These are phyloP conservation scores for Moesziomyces sp. DNA, from an alignment of 1,284 basidiomycete species.

Conservation along the genomic window DNA sequence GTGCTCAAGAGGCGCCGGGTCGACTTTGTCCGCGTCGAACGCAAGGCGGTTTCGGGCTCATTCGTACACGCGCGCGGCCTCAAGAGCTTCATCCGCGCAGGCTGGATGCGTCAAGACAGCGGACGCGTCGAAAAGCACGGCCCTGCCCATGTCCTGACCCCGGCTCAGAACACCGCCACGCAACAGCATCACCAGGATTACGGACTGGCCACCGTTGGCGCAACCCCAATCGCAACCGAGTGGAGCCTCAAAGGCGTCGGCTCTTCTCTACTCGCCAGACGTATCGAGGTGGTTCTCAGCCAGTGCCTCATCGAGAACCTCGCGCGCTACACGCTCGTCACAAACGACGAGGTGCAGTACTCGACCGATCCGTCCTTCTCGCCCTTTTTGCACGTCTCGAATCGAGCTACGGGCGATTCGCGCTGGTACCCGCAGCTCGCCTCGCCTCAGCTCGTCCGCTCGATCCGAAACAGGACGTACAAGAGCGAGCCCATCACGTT, in stretches of 20 bases:
- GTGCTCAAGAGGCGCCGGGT: slow-evolving; percentile 36
- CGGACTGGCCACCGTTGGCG: slow-evolving; percentile 11
- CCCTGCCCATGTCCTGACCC: slow-evolving; percentile 12
- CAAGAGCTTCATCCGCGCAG: slow-evolving; percentile 40
- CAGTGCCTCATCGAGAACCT: slow-evolving; percentile 36
- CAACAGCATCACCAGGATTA: slow-evolving; percentile 19
- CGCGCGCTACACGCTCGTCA: slow-evolving; percentile 16
- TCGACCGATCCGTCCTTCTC: slow-evolving; percentile 29
- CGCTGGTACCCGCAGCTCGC: slow-evolving; percentile 52
- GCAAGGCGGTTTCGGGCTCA: slow-evolving; percentile 24
- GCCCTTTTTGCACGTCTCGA: slow-evolving; percentile 54
- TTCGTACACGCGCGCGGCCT: slow-evolving; percentile 31
- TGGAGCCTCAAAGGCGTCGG: slow-evolving; percentile 45
- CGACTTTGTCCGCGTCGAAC: slow-evolving; percentile 52
- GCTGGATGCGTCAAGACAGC: slow-evolving; percentile 38
- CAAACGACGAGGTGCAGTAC: slow-evolving; percentile 14
- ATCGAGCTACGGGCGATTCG: slow-evolving; percentile 54
- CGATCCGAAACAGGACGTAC: slow-evolving; percentile 16
- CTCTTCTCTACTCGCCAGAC: slow-evolving; percentile 53
- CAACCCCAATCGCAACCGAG: slow-evolving; percentile 19
- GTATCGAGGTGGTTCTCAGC: slow-evolving; percentile 37
- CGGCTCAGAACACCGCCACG: slow-evolving; percentile 6
- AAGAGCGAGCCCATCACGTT: slow-evolving; percentile 21
- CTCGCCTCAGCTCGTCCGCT: slow-evolving; percentile 10
- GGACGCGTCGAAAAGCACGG: slow-evolving; percentile 21